Base-by-base conservation (phyloP, 108 stramenopile genomes). In the Aurantiochytrium sp. region DNA sequence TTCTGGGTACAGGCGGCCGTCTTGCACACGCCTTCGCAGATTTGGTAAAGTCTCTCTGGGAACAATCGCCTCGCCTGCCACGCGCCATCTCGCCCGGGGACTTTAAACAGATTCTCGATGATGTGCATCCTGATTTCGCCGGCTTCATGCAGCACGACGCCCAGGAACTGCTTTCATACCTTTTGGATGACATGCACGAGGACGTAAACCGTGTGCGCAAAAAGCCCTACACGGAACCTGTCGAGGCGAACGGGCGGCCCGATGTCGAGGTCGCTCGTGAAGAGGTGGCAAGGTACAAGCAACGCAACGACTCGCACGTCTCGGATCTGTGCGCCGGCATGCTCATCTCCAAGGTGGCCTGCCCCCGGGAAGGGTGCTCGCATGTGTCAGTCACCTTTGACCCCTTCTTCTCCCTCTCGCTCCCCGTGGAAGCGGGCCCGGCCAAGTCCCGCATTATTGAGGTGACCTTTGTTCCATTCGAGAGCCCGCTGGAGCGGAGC, bases 101-200 rank as follows among this genome's bases (percentile, higher is more conserved):
- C 28, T 87, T 97, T 16, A 96, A 96, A 93, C 92, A 93, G 44
- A 95, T 96, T 42, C 92, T 97, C 72, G 95, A 94, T 28, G 49
- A 55, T 95, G 94, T 72, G 95, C 95, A 35, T 94, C 96, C 44
- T 90, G 94, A 53, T 95, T 97, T 94, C 94, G 93, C 10, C 93
- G 95, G 45, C 92, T 99, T 99, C 90, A 96, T 97, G 89, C 99
- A 99, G 93, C 99, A 99, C 88, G 99, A 99, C 90, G 96, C 97
- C n/a, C 98, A 98, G 90, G 99, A 99, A 89, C 92, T 99, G 18
- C 97, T 98, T 87, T 94, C 93, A 23, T 98, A 97, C 89, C 91
- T 99, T n/a, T 88, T 99, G n/a, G 99, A 99, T 90, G 97, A 96
- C 10, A 90, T 99, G 29, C 99, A 99, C 93, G 99, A 99, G 92